phyloP scores from a whole-genome alignment of 2,329 filamentous ascomycete species.

The Dichotomopilus funicola region DNA sequence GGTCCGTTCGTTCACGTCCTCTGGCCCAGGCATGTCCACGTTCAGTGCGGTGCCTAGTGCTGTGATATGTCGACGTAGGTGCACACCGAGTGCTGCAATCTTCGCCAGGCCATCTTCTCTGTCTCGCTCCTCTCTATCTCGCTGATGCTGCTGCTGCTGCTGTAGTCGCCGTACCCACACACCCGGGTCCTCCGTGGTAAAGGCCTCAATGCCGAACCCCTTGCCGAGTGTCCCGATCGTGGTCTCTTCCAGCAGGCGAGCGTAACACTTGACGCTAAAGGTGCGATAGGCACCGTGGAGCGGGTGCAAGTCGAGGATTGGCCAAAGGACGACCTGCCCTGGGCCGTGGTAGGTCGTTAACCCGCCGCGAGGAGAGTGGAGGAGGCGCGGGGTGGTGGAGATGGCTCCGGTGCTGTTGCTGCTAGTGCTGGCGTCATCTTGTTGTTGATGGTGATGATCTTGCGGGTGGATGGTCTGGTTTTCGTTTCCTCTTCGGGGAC shows the following conservation, averaged over 20 bases:
- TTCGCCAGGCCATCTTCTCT: constrained; percentile 46
- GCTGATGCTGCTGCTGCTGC: background rate
- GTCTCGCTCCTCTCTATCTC: background rate
- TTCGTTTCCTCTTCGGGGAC: too few species aligned
- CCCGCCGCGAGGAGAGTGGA: constrained; percentile 75
- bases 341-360: constrained; percentile 94
- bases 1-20: constrained; percentile 45
- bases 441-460: too few species aligned
- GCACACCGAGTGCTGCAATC: constrained; percentile 88
- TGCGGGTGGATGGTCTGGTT: too few species aligned
- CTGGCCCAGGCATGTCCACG: constrained; percentile 53
- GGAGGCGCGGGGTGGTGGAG: constrained; percentile 44
- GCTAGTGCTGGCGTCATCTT: constrained; percentile 1
- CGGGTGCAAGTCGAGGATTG: constrained; percentile 72
- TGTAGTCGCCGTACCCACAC: constrained; percentile 57
- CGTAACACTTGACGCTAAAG: constrained; percentile 68
- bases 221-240: constrained; percentile 59
- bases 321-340: constrained; percentile 88
- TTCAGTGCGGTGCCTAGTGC: constrained; percentile 81
- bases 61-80: constrained; percentile 75
- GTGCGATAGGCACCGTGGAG: constrained; percentile 29
- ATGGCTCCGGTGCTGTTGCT: constrained; percentile 18
- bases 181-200: constrained; percentile 69
- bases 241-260: constrained; percentile 68
- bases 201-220: constrained; percentile 53